Evolutionary conservation across 2,329 filamentous ascomycete genomes (phyloP).

Genomic region (Penicillium sclerotigenum): DNA sequence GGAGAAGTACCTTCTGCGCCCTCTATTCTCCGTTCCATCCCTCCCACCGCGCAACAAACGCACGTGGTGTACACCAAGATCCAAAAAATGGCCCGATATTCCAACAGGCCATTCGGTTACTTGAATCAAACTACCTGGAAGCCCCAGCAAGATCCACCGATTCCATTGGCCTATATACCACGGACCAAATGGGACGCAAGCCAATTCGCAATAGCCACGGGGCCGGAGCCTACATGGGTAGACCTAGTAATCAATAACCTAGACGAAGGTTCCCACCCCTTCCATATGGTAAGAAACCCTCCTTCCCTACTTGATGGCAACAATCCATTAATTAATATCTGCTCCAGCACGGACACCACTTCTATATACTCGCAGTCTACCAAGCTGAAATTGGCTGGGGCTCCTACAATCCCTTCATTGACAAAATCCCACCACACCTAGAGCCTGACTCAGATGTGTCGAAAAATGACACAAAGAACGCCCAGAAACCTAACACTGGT

Average conservation of each 20-base stretch:
- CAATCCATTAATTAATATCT: not conserved
- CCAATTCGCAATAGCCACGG: conserved; percentile 40
- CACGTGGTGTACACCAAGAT: conserved; percentile 49
- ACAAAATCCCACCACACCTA: conserved; percentile 22
- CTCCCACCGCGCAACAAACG: conserved; percentile 36
- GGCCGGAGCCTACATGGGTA: conserved; percentile 38
- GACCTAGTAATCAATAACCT: conserved; percentile 52
- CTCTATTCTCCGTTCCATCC: conserved; percentile 28
- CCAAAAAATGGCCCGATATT: conserved; percentile 43
- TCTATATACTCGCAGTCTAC: conserved; percentile 32
- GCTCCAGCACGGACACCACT: conserved; percentile 36
- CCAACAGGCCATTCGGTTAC: conserved; percentile 46
- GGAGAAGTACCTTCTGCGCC: conserved; percentile 23
- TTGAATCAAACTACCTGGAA: conserved; percentile 50
- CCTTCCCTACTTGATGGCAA: not conserved
- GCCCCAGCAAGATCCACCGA: conserved; percentile 35
- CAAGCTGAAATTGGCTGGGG: conserved; percentile 35
- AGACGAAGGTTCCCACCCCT: conserved; percentile 51
- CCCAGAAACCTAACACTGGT: not conserved
- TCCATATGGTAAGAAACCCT: conserved; percentile 44
- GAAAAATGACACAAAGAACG: conserved; percentile 18
- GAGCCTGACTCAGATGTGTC: conserved; percentile 5
- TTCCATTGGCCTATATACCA: conserved; percentile 36
- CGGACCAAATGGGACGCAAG: conserved; percentile 43
- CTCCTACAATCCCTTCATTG: conserved; percentile 38